These are phyloP conservation scores for Cystobasidiaceae sp. DNA, from an alignment of 1,284 basidiomycete genomes.

Conservation along the genomic window DNA sequence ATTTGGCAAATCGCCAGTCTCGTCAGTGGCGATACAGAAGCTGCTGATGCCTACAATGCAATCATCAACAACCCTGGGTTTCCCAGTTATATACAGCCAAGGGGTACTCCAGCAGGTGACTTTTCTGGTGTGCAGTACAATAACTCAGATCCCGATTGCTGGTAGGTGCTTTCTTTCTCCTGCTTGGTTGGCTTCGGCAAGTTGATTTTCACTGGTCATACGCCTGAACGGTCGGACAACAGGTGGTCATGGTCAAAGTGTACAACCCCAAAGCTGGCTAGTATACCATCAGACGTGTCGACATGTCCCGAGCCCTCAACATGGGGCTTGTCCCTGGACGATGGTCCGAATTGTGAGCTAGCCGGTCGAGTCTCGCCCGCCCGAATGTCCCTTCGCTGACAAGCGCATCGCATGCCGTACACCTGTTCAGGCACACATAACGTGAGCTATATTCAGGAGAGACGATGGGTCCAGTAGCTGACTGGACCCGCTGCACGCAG, in stretches of 20 bases:
- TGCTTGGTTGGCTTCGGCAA: too few species aligned
- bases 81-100: slow-evolving; percentile 36
- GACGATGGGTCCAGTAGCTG: too few species aligned
- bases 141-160: slow-evolving; percentile 34
- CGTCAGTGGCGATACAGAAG: slow-evolving; percentile 25
- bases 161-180: slow-evolving; percentile 31
- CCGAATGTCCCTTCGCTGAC: too few species aligned
- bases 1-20: slow-evolving; percentile 18
- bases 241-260: slow-evolving; percentile 46
- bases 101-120: slow-evolving; percentile 36
- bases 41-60: slow-evolving; percentile 33
- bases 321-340: slow-evolving; percentile 54
- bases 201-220: too few species aligned
- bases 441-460: neutral
- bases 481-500: slow-evolving; percentile 49
- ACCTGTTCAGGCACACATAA: slow-evolving; percentile 22
- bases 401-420: too few species aligned
- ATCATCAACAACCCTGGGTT: slow-evolving; percentile 35
- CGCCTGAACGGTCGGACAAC: too few species aligned
- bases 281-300: slow-evolving; percentile 29
- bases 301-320: slow-evolving; percentile 51
- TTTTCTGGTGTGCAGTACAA: slow-evolving; percentile 36
- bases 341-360: slow-evolving; percentile 49
- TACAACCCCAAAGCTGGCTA: slow-evolving; percentile 29
- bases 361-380: too few species aligned